Percentiles rank a stretch among this genome's conserved stretches.
Conservation (phyloP, 1,139 yeast genomes). For the Tardiomyces blankii region DNA sequence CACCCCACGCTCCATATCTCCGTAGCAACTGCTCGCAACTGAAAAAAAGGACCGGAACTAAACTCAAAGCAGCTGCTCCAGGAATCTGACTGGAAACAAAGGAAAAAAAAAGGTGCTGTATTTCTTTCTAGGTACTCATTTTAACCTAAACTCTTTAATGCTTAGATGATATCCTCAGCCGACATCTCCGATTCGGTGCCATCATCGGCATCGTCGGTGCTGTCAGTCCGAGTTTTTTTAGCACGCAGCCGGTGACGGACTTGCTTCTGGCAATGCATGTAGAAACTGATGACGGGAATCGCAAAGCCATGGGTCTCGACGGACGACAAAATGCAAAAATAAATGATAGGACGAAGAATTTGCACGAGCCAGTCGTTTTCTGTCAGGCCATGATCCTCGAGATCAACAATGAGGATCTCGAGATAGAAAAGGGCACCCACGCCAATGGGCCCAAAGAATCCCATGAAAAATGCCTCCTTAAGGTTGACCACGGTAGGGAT, state of each 20-base stretch:
- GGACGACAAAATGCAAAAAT: constrained; percentile 18
- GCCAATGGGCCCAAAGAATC: constrained; percentile 98
- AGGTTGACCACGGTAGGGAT: constrained; percentile 91
- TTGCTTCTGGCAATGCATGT: constrained; percentile 1
- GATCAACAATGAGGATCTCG: constrained; percentile 14
- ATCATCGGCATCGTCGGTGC: not conserved
- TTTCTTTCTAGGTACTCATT: too few species aligned
- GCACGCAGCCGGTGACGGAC: not conserved
- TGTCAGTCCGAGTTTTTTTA: not conserved
- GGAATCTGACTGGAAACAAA: too few species aligned
- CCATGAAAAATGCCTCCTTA: constrained; percentile 93
- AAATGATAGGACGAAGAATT: constrained; percentile 17
- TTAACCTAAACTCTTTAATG: too few species aligned
- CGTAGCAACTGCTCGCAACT: too few species aligned
- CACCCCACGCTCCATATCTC: too few species aligned
- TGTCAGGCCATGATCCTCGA: constrained; percentile 8
- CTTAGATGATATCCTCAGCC: too few species aligned
- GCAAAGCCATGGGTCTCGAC: constrained; percentile 23
- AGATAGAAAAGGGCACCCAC: constrained; percentile 79
- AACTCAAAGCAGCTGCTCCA: too few species aligned
- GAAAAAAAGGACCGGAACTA: too few species aligned
- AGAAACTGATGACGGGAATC: constrained; percentile 14
- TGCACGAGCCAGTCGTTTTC: constrained; percentile 9
- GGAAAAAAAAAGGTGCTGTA: too few species aligned
- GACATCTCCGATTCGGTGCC: not conserved